Base-by-base conservation (phyloP, 352 stramenopile species). In the Phytophthora melonis region DNA sequence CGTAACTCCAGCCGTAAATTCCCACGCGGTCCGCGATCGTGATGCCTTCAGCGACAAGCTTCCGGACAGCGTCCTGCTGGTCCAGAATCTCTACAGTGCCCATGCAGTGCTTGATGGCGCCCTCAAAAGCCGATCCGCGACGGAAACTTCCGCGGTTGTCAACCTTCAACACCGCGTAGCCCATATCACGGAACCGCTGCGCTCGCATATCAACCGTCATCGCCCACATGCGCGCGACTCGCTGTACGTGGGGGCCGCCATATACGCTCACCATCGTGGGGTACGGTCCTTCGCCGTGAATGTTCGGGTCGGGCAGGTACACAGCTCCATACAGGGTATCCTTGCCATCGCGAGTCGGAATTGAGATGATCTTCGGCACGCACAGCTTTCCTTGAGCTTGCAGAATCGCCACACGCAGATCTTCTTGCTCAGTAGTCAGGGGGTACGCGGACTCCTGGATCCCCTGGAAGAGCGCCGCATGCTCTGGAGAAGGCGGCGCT, bases 1-100 rank as follows among this genome's bases (percentile, higher is more conserved):
- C 98, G 85, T 99, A 99, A 68, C 93, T 99, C 98, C 98, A 99
- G 54, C 98, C 98, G 78, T 99, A 99, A 73, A 99, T 98, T 80
- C 97, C 89, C 60, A 98, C 89, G 66, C 92, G 73, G 9, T 84
- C 91, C 13, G 90, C 70, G 74, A 98, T 91, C 49, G 93, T 97
- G 34, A 98, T 80, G 54, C 96, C 94, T 70, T 97, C 80, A 10
- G 82, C 52, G 16, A 97, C 79, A 49, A 98, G 81, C 75, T 92
- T 91, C 39, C 75, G 75, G 43, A 97, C 89, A 50, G 84, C 91
- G 62, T 94, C 86, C 47, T 93, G 76, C 69, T 98, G 92, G 70
- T 98, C 93, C 34, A 89, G 75, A 65, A 98, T 87, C 78, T 98
- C 93, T 63, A 97, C 75, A 43, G 90, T 97, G 43, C 96, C 97